phyloP scores from a whole-genome alignment of 2,329 filamentous ascomycete genomes.

The Colletotrichum truncatum region DNA sequence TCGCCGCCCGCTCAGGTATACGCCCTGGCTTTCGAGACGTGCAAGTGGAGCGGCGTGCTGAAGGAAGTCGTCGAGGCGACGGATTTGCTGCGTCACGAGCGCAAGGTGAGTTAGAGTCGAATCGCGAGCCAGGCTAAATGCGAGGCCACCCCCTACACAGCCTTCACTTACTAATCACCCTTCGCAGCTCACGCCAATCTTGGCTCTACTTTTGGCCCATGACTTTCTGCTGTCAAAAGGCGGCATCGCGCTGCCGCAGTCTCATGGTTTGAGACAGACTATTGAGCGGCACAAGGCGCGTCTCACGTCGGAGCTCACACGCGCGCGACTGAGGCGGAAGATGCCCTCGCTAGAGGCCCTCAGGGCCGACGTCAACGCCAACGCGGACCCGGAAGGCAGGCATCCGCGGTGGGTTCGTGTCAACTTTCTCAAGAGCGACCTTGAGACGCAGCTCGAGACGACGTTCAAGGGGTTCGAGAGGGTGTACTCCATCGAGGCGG shows the following conservation, averaged over 20 bases:
- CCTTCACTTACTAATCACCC: background rate
- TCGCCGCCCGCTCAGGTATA: conserved; percentile 85
- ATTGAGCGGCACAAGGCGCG: conserved; percentile 85
- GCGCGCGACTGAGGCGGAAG: conserved; percentile 77
- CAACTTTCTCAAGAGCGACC: conserved; percentile 78
- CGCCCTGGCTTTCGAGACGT: conserved; percentile 84
- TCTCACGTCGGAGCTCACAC: conserved; percentile 83
- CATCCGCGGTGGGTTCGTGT: conserved; percentile 94
- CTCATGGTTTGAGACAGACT: conserved; percentile 79
- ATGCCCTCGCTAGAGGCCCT: conserved; percentile 75
- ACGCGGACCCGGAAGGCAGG: conserved; percentile 58
- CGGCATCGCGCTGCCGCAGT: conserved; percentile 82
- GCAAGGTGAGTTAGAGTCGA: conserved; percentile 80
- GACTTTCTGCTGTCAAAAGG: conserved; percentile 84
- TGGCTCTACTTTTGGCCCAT: conserved; percentile 85
- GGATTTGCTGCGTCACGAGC: conserved; percentile 80
- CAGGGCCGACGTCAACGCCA: conserved; percentile 63
- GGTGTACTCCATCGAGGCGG: conserved; percentile 64
- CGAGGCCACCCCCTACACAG: background rate
- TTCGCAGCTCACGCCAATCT: conserved; percentile 77
- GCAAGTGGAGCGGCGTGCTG: conserved; percentile 89
- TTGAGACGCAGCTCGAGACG: conserved; percentile 76
- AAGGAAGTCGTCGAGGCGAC: conserved; percentile 90
- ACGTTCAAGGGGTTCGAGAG: conserved; percentile 75
- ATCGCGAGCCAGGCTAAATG: too few species aligned